These are phyloP conservation scores for Phytophthora pseudosyringae DNA, from an alignment of 352 stramenopile genomes.

Conservation along the genomic window DNA sequence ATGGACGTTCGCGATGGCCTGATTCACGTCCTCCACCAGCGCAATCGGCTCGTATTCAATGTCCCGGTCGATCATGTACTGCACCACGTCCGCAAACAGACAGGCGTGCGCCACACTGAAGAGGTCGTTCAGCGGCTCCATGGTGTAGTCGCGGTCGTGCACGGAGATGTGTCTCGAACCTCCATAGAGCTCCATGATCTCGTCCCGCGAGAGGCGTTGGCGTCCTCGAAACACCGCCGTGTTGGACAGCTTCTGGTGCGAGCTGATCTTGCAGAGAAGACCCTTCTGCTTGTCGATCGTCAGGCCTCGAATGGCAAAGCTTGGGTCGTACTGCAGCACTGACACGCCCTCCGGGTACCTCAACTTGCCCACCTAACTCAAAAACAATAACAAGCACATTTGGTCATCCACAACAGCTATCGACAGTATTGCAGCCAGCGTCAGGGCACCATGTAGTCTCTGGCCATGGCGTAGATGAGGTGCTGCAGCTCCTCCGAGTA, in stretches of 20 bases:
- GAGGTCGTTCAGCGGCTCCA: slow-evolving; percentile 94
- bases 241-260: slow-evolving; percentile 92
- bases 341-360: slow-evolving; percentile 90
- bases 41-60: slow-evolving; percentile 92
- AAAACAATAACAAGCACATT: not conserved
- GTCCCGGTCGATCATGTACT: slow-evolving; percentile 91
- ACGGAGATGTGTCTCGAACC: slow-evolving; percentile 89
- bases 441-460: slow-evolving; percentile 78
- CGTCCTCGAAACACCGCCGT: slow-evolving; percentile 86
- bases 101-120: slow-evolving; percentile 95
- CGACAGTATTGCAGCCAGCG: not conserved
- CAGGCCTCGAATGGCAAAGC: slow-evolving; percentile 92
- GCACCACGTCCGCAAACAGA: slow-evolving; percentile 93
- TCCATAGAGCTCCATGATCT: slow-evolving; percentile 90
- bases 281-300: slow-evolving; percentile 94
- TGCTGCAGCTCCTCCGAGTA: slow-evolving; percentile 93
- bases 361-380: slow-evolving; percentile 59
- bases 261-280: slow-evolving; percentile 94
- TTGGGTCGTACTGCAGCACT: slow-evolving; percentile 81
- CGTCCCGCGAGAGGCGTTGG: slow-evolving; percentile 77
- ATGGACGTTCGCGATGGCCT: slow-evolving; percentile 90
- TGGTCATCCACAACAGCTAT: not conserved
- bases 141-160: slow-evolving; percentile 78
- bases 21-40: slow-evolving; percentile 89
- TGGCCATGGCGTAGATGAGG: slow-evolving; percentile 94